Conservation (phyloP, 1,139 yeast species). For the Yamadazyma diddensiae region DNA sequence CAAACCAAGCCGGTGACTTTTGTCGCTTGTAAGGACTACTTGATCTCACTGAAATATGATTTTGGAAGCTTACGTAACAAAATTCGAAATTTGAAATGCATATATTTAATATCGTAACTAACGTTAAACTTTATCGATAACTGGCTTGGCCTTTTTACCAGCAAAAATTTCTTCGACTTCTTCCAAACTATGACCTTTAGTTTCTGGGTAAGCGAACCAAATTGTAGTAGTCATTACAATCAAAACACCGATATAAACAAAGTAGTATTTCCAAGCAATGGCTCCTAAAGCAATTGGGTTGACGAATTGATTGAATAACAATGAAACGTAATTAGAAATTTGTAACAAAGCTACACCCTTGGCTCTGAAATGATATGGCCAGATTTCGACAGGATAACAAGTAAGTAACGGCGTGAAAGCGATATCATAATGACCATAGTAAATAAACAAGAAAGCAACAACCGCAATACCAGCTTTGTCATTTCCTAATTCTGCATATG, state of each 20-base stretch:
- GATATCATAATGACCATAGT: conserved; percentile 42
- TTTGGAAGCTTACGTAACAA: no score
- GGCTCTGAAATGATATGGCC: conserved; percentile 22
- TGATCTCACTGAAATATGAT: no score
- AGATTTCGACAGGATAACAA: conserved; percentile 38
- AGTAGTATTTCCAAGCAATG: conserved; percentile 43
- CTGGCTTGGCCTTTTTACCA: conserved; percentile 3
- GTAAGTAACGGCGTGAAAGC: conserved; percentile 49
- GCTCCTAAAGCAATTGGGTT: conserved; percentile 29
- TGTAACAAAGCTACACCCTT: conserved; percentile 38
- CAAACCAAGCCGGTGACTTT: no score
- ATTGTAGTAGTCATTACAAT: conserved; percentile 33
- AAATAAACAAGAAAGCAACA: conserved; percentile 44
- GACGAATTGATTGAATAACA: conserved; percentile 18
- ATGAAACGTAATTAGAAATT: conserved; percentile 41
- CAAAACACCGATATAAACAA: conserved; percentile 41
- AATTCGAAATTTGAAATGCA: no score
- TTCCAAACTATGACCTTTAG: conserved; percentile 44
- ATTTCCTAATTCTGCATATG: conserved; percentile 10
- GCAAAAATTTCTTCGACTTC: conserved; percentile 27
- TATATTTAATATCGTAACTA: no score
- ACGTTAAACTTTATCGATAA: neutral
- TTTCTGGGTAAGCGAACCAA: conserved; percentile 45
- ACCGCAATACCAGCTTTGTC: conserved; percentile 48
- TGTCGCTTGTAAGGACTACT: no score